Evolutionary conservation across 352 stramenopile species (phyloP).

Genomic region (Phytophthora idaei): DNA sequence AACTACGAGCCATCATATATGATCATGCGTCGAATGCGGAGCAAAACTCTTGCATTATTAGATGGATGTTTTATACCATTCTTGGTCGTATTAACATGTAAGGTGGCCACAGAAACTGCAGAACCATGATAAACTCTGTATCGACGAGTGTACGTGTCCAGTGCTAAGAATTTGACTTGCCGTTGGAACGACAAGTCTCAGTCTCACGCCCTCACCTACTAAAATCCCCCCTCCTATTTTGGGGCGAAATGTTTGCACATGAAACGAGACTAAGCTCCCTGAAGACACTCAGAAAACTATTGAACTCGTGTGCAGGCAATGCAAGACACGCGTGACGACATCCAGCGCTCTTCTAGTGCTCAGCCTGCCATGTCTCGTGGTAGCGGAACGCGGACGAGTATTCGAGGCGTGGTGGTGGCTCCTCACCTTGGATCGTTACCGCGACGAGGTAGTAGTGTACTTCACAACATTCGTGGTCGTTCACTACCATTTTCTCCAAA

Average conservation of each 20-base stretch:
- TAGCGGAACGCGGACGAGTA: conserved; percentile 5
- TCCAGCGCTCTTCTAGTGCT: not conserved
- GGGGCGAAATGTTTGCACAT: not conserved
- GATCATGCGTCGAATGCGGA: too few relatives aligned
- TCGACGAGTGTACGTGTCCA: too few relatives aligned
- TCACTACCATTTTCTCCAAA: not conserved
- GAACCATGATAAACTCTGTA: too few relatives aligned
- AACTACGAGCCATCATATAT: too few relatives aligned
- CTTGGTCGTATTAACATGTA: too few relatives aligned
- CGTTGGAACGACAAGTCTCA: conserved; percentile 7
- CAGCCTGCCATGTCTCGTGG: not conserved
- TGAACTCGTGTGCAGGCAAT: not conserved
- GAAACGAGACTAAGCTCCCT: conserved; percentile 4
- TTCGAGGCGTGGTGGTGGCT: conserved; percentile 24
- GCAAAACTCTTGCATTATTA: too few relatives aligned
- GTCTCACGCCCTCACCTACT: not conserved
- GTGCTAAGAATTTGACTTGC: not conserved
- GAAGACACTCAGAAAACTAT: conserved; percentile 4
- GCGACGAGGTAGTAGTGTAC: conserved; percentile 24
- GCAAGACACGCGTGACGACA: conserved; percentile 2
- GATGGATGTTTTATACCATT: too few relatives aligned
- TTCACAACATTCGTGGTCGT: conserved; percentile 26
- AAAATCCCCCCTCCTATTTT: conserved; percentile 4
- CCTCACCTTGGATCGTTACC: conserved; percentile 10
- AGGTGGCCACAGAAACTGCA: too few relatives aligned